Base-by-base conservation (phyloP, 2,329 filamentous ascomycete species). In the Fonsecaea monophora region DNA sequence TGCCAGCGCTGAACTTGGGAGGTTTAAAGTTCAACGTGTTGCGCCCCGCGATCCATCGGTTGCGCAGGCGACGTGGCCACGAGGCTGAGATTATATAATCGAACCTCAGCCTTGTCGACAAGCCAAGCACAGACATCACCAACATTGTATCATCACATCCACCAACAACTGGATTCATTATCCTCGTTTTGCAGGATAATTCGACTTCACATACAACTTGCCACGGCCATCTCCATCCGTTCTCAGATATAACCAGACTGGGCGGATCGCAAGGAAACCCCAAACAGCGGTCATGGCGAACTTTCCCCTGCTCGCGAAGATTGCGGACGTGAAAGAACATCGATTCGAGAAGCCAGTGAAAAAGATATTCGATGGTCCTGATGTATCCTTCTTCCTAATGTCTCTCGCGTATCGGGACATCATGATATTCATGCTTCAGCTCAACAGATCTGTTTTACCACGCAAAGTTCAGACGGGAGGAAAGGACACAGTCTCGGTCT, bases 331-430 rank as follows among this genome's bases (percentile, higher is more conserved):
- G 18, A 30, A 65, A 21, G 40, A 82, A 9, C 86, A 87, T 75
- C 75, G 71, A 37, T 97, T 97, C 78, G 76, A 82, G 60, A 81
- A 82, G 50, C 95, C 95, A 0, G 76, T 77, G 64, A 99, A 98
- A 79, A 85, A 85, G 74, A 99, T 99, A 80, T 85, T 96, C 79
- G 91, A 95, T 74, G 90, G 90, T 64, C 82, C 89, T 67, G 93
- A 98, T 83, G 91, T 99, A 62, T 78, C 86, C 21, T 86, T 85
- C 69, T 99, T 98, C 78, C 86, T 96, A 61, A 86, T 85, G 8
- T 93, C 92, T 57, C 87, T 86, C 72, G 95, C 92, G 53, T 97
- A 98, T 80, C 86, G 88, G 66, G 92, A 97, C 76, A 91, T 99
- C 62, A 90, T 92, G 78, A 85, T 87, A 55, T 98, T 97, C 77